Percentiles rank a stretch among this genome's conserved stretches.
phyloP scores from a whole-genome alignment of 768 basidiomycete species.

The Termitomyces sp. region DNA sequence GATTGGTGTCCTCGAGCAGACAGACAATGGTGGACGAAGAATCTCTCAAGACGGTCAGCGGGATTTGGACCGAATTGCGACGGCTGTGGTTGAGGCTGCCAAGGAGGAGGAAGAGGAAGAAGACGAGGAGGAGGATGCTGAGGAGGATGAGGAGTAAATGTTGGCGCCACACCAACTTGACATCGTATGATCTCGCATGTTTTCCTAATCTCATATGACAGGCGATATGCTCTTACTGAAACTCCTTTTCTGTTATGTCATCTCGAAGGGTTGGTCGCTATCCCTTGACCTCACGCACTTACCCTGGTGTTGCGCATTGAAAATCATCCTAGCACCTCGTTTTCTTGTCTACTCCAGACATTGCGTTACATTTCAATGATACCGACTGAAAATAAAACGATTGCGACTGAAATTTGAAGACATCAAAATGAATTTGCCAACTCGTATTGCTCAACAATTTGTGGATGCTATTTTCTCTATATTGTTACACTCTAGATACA shows the following conservation, averaged over 20 bases:
- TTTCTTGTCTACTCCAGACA: no score
- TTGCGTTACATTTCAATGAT: no score
- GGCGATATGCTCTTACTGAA: conserved; percentile 39
- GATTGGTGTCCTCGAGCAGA: conserved; percentile 95
- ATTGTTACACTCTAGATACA: not conserved
- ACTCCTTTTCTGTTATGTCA: conserved; percentile 4
- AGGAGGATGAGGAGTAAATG: conserved; percentile 57
- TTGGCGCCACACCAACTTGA: conserved; percentile 13
- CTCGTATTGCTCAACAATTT: no score
- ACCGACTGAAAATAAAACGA: no score
- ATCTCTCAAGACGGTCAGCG: conserved; percentile 97
- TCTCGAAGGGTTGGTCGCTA: not conserved
- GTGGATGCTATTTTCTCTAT: no score
- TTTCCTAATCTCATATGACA: conserved; percentile 32
- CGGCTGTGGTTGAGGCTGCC: conserved; percentile 77
- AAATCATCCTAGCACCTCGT: no score
- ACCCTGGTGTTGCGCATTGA: no score
- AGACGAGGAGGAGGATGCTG: conserved; percentile 67
- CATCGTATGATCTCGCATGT: conserved; percentile 37
- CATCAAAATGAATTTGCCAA: no score
- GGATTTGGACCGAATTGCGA: conserved; percentile 92
- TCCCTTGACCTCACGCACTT: not conserved
- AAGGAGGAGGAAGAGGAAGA: conserved; percentile 75
- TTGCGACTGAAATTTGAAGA: no score
- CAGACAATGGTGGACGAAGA: conserved; percentile 90